Percentiles rank a stretch among this genome's conserved stretches.
These are phyloP conservation scores for Trichoderma sp. DNA, from an alignment of 2,329 filamentous ascomycete species.

Conservation along the genomic window DNA sequence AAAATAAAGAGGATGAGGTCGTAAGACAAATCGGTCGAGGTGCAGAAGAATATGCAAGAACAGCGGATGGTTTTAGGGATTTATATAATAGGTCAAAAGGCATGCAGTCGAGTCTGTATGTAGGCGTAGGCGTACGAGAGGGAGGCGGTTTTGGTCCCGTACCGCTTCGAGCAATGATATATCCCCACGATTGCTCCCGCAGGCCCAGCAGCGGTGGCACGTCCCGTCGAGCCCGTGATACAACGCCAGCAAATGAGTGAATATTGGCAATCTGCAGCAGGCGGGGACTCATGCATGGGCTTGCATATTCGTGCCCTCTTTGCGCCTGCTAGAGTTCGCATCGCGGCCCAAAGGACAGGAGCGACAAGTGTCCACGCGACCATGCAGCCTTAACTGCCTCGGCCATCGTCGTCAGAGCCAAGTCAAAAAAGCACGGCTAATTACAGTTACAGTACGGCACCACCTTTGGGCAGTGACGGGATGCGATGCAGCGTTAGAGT, in stretches of 20 bases:
- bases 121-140: neutral
- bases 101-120: neutral
- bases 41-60: conserved; percentile 2
- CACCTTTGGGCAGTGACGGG: conserved; percentile 8
- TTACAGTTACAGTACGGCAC: neutral
- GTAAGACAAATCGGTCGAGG: conserved; percentile 11
- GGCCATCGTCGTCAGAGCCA: neutral
- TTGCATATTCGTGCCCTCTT: conserved; percentile 9
- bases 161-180: neutral
- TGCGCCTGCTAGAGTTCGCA: conserved; percentile 14
- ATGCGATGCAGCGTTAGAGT: neutral
- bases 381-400: conserved; percentile 13
- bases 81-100: neutral
- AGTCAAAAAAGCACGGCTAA: neutral
- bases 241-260: conserved; percentile 14
- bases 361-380: conserved; percentile 19
- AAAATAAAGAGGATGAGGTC: conserved; percentile 12
- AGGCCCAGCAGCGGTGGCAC: neutral
- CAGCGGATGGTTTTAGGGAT: neutral
- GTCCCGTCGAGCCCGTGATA: conserved; percentile 4
- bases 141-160: neutral
- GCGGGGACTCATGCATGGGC: conserved; percentile 2
- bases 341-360: conserved; percentile 18
- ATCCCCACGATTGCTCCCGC: neutral
- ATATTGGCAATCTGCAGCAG: conserved; percentile 9